phyloP scores from a whole-genome alignment of 345 rosid species.

The Camelina hispida region DNA sequence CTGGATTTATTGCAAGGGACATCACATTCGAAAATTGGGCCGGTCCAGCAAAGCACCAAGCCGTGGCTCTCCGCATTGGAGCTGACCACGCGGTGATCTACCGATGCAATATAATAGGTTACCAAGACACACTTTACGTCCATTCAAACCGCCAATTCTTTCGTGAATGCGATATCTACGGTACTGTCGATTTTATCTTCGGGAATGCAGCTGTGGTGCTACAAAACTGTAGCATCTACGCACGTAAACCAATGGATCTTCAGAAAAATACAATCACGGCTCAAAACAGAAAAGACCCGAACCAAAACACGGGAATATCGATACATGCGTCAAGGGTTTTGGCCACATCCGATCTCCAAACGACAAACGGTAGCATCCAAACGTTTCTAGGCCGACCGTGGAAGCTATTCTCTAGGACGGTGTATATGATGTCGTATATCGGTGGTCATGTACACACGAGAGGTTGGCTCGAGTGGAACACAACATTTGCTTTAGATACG shows the following conservation, averaged over 20 bases:
- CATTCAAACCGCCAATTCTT: constrained; percentile 96
- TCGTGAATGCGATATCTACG: constrained; percentile 85
- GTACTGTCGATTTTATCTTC: constrained; percentile 91
- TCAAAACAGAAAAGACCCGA: constrained; percentile 95
- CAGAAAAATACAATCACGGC: constrained; percentile 97
- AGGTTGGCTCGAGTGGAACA: constrained; percentile 98
- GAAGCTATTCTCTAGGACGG: constrained; percentile 80
- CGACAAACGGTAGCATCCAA: constrained; percentile 53
- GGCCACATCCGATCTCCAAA: constrained; percentile 60
- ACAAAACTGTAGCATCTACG: constrained; percentile 81
- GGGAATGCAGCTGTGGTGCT: constrained; percentile 96
- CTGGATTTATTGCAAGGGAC: constrained; percentile 94
- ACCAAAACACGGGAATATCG: constrained; percentile 93
- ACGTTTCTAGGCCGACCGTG: constrained; percentile 95
- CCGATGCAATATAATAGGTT: constrained; percentile 79
- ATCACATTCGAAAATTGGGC: constrained; percentile 89
- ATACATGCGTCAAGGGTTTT: constrained; percentile 82
- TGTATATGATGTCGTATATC: constrained; percentile 71
- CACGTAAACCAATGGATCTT: constrained; percentile 76
- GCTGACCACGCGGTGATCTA: constrained; percentile 95
- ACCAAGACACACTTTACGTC: constrained; percentile 91
- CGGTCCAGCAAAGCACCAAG: constrained; percentile 93
- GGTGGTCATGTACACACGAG: constrained; percentile 80
- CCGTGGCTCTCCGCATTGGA: constrained; percentile 91
- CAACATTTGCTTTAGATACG: constrained; percentile 77